A percentile compares a stretch with the other conserved stretches of the same genome.
These are phyloP conservation scores for Termitomyces sp. DNA, from an alignment of 768 basidiomycete species.

Conservation along the genomic window DNA sequence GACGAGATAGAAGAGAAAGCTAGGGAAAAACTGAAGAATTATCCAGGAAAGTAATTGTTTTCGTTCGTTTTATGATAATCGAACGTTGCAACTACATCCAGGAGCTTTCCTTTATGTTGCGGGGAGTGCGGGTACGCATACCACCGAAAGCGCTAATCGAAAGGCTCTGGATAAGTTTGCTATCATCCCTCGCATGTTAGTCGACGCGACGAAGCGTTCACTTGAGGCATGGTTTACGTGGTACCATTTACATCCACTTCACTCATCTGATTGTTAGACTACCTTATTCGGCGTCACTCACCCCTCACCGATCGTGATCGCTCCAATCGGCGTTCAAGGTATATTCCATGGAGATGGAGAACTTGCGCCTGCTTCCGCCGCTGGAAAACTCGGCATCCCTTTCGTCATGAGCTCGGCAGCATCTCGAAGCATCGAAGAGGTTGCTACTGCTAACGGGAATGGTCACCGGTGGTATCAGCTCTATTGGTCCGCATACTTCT, in stretches of 20 bases:
- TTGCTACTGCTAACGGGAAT: conserved; percentile 64
- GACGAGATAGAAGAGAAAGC: conserved; percentile 66
- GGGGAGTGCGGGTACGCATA: conserved; percentile 68
- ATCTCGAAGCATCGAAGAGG: conserved; percentile 65
- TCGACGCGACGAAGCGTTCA: conserved; percentile 48
- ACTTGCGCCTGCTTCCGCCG: conserved; percentile 62
- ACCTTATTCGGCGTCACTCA: conserved; percentile 66
- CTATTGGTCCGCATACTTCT: conserved; percentile 49
- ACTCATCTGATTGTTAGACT: conserved; percentile 32
- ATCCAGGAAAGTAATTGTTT: conserved; percentile 35
- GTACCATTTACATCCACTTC: background rate
- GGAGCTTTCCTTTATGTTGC: conserved; percentile 73
- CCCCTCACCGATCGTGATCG: conserved; percentile 56
- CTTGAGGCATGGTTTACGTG: conserved; percentile 42
- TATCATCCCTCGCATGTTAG: conserved; percentile 80
- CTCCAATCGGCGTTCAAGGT: conserved; percentile 76
- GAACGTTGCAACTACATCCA: conserved; percentile 3
- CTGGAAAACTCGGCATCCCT: conserved; percentile 54
- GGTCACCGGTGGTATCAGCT: conserved; percentile 77
- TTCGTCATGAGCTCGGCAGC: conserved; percentile 76
- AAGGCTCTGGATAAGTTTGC: conserved; percentile 59
- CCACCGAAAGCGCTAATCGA: conserved; percentile 64
- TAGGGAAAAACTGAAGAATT: conserved; percentile 52
- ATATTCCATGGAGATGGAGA: conserved; percentile 70
- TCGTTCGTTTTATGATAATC: background rate